Base-by-base conservation (phyloP, 805 yeast species). In the Metschnikowia arizonensis region DNA sequence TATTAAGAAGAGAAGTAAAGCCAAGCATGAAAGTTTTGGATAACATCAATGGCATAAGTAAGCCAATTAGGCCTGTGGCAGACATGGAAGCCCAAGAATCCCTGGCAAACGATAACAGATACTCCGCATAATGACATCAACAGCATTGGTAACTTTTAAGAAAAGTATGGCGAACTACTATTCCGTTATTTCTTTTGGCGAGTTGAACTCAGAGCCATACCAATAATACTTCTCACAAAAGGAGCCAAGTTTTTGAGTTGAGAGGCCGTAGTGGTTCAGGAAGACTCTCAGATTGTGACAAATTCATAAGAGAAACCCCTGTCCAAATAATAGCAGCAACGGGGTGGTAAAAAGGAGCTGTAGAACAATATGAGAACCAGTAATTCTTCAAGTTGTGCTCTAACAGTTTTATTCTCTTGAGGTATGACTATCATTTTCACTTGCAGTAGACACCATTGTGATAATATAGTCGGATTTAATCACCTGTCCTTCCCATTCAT, bases 81-180 rank as follows among this genome's bases (percentile, higher is more conserved):
- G 79, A 76, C 46, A 78, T 63, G 50, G 32, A 72, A 61, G 5
- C 84, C 82, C 11, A 79, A 64, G 33, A 78, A 57, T 2, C 83
- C 86, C 51, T 78, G 66, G 1, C 83, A 84, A 18, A 74, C 42
- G 73, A 65, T 31, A 24, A 64, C 76, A 0, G 75, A 67, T 2
- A 78, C 77, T 42, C 78, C 66, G 84, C 86, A 82, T 42, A 48
- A 81, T 71, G 46, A 79, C 63, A 0, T 84, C 79, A 0, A 71
- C 68, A 1, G 82, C 82, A 4, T 80, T 78, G 7, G 81, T 53
- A 30, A 81, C 61, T 56, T 68, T 64, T 49, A 74, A 76, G 5
- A 73, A 59, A 2, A 64, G 45, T 50, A 77, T 52, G 12, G 74
- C 72, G 80, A 74, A 78, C 54, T 81, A 81, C 72, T 2, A 73